Percentiles rank a stretch among this genome's conserved stretches.
Evolutionary conservation across 768 basidiomycete species (phyloP).

Genomic region (Gelatoporia subvermispora): DNA sequence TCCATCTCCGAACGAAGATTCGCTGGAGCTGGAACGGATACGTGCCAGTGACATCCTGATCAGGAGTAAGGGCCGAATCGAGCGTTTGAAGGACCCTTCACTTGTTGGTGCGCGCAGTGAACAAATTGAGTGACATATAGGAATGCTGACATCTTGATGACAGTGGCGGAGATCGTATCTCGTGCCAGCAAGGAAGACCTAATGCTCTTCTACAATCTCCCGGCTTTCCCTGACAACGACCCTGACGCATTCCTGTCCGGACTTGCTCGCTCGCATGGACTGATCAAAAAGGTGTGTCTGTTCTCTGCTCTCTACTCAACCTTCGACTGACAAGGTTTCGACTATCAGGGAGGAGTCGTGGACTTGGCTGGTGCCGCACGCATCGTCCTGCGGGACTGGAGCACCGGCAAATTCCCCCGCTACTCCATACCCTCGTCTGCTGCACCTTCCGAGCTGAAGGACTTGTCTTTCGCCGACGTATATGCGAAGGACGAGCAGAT

Average conservation of each 20-base stretch:
- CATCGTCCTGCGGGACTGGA: constrained; percentile 83
- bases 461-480: constrained; percentile 24
- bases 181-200: constrained; percentile 74
- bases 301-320: background rate
- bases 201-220: constrained; percentile 83
- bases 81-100: constrained; percentile 76
- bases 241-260: constrained; percentile 68
- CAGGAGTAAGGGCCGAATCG: constrained; percentile 76
- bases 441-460: constrained; percentile 5
- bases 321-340: constrained; percentile 4
- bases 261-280: constrained; percentile 67
- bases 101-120: constrained; percentile 51
- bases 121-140: background rate
- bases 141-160: background rate
- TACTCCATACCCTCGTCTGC: constrained; percentile 54
- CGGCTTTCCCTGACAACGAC: constrained; percentile 71
- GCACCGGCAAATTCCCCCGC: constrained; percentile 62
- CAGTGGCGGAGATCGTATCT: constrained; percentile 61
- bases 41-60: constrained; percentile 72
- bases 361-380: constrained; percentile 75
- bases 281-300: constrained; percentile 67
- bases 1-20: constrained; percentile 33
- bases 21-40: constrained; percentile 30
- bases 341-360: constrained; percentile 56
- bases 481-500: constrained; percentile 47